Evolutionary conservation across 2,329 filamentous ascomycete species (phyloP).

Genomic region (Cadophora malorum): DNA sequence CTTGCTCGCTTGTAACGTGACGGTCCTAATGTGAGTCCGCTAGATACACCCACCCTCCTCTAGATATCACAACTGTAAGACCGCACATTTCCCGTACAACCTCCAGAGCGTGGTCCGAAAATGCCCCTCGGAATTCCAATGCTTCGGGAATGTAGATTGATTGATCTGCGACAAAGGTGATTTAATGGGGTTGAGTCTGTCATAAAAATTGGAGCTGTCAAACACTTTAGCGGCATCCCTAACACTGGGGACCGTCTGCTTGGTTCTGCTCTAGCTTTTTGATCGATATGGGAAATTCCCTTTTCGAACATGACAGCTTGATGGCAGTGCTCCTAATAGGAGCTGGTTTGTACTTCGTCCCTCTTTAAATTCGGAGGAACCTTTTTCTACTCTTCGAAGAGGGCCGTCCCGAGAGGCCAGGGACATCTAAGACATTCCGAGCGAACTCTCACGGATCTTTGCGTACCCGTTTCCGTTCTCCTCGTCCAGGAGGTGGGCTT

Average conservation of each 20-base stretch:
- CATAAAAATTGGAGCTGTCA: neutral
- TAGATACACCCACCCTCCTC: slow-evolving; percentile 8
- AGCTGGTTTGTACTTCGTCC: neutral
- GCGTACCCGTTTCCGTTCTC: neutral
- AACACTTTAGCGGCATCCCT: neutral
- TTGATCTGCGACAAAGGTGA: slow-evolving; percentile 11
- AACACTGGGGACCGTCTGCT: slow-evolving; percentile 1
- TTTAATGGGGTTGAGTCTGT: too few species aligned
- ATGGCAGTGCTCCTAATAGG: neutral
- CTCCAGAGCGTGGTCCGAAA: slow-evolving; percentile 8
- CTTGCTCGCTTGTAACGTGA: slow-evolving; percentile 7
- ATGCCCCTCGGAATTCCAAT: slow-evolving; percentile 5
- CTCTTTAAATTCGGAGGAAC: neutral
- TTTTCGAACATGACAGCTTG: neutral
- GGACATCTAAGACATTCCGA: neutral
- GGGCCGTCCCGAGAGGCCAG: neutral
- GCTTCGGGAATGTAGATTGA: neutral
- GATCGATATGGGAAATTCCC: slow-evolving; percentile 11
- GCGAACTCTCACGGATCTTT: neutral
- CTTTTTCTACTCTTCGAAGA: neutral
- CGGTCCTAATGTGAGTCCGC: neutral
- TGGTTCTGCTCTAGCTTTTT: slow-evolving; percentile 10
- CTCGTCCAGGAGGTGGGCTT: neutral
- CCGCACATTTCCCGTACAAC: slow-evolving; percentile 8
- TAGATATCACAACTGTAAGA: neutral